Evolutionary conservation across 225 moss, liverwort and hornwort genomes (phyloP).

Genomic region (Physcomitrium patens): DNA sequence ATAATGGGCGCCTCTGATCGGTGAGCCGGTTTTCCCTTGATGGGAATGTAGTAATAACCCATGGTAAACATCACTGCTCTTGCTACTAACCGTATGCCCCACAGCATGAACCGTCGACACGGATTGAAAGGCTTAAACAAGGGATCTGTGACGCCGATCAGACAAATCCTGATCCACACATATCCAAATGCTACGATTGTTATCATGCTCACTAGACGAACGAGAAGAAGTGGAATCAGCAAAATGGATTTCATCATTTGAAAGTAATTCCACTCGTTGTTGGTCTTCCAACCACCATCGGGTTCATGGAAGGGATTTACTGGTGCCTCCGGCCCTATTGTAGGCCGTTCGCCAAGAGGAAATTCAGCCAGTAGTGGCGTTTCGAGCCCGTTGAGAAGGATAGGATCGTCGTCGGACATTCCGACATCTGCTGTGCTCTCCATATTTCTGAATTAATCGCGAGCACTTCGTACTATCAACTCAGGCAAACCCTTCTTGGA

Average conservation of each 20-base stretch:
- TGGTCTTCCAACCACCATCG: no score
- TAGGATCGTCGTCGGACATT: slow-evolving; percentile 3
- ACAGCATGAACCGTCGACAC: slow-evolving; percentile 53
- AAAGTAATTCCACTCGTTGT: slow-evolving; percentile 34
- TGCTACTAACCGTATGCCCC: slow-evolving; percentile 51
- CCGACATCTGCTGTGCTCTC: slow-evolving; percentile 9
- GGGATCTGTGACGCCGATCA: slow-evolving; percentile 55
- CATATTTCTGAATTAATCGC: slow-evolving; percentile 11
- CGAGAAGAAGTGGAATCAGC: slow-evolving; percentile 53
- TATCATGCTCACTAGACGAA: slow-evolving; percentile 45
- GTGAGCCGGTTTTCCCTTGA: slow-evolving; percentile 57
- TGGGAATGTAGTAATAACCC: slow-evolving; percentile 50
- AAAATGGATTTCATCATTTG: slow-evolving; percentile 51
- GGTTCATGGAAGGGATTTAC: slow-evolving; percentile 64
- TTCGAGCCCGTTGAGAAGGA: slow-evolving; percentile 4
- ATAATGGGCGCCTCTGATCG: slow-evolving; percentile 58
- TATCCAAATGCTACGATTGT: slow-evolving; percentile 54
- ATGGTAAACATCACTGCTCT: slow-evolving; percentile 47
- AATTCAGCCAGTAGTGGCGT: slow-evolving; percentile 26
- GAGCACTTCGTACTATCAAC: background rate
- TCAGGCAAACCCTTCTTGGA: background rate
- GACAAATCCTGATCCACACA: slow-evolving; percentile 40
- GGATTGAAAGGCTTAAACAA: slow-evolving; percentile 54
- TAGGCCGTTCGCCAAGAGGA: slow-evolving; percentile 50
- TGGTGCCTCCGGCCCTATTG: slow-evolving; percentile 44